A percentile compares a stretch with the other conserved stretches of the same genome.
Conservation (phyloP, 2,329 filamentous ascomycete species). For the Tolypocladium inflatum region DNA sequence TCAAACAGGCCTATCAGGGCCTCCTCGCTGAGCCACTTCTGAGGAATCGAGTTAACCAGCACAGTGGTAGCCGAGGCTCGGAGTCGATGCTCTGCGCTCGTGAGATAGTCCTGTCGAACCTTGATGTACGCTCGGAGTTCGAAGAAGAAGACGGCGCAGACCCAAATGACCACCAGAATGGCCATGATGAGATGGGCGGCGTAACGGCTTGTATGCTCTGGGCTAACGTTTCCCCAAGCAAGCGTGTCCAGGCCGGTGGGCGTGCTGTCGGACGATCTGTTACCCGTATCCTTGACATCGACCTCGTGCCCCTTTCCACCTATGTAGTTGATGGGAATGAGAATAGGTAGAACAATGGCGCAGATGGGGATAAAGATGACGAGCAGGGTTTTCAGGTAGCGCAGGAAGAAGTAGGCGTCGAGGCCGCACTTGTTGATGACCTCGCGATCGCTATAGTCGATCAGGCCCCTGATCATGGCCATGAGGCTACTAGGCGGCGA, state of each 20-base stretch:
- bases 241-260: conserved; percentile 66
- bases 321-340: conserved; percentile 75
- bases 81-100: conserved; percentile 87
- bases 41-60: conserved; percentile 80
- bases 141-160: conserved; percentile 78
- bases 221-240: conserved; percentile 77
- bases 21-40: conserved; percentile 80
- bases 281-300: conserved; percentile 24
- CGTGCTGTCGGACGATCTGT: conserved; percentile 11
- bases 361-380: conserved; percentile 87
- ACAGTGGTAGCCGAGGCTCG: conserved; percentile 93
- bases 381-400: conserved; percentile 68
- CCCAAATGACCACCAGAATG: conserved; percentile 68
- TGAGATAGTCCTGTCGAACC: conserved; percentile 87
- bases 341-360: conserved; percentile 67
- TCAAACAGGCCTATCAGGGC: conserved; percentile 80
- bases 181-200: conserved; percentile 81
- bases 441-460: conserved; percentile 63
- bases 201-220: conserved; percentile 56
- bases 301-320: conserved; percentile 56
- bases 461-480: conserved; percentile 47
- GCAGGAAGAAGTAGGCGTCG: conserved; percentile 94
- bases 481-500: conserved; percentile 52
- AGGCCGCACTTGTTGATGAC: conserved; percentile 93
- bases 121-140: conserved; percentile 86